Evolutionary conservation across 345 rosid species (phyloP).

Genomic region (Reutealis trisperma): DNA sequence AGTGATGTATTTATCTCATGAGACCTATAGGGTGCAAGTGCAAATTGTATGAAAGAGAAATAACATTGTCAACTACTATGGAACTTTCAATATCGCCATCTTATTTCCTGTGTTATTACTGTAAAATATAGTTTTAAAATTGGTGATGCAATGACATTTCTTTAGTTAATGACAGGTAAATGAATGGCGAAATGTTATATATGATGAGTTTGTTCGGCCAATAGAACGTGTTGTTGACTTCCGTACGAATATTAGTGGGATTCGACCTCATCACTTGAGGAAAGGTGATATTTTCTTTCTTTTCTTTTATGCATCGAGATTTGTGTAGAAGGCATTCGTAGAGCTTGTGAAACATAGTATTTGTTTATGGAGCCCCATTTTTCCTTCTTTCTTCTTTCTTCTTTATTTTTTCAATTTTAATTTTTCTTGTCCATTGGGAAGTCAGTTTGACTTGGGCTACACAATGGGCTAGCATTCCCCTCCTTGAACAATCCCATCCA

Average conservation of each 20-base stretch:
- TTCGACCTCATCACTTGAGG: conserved; percentile 77
- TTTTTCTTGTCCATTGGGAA: too few relatives aligned
- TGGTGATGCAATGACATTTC: conserved; percentile 1
- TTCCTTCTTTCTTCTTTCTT: not conserved
- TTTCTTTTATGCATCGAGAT: not conserved
- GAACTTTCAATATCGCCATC: not conserved
- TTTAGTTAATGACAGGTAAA: conserved; percentile 64
- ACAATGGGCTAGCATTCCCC: too few relatives aligned
- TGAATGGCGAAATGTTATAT: conserved; percentile 83
- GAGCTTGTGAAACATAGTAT: not conserved
- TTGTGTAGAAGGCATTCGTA: not conserved
- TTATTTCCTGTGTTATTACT: not conserved
- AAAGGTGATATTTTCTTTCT: conserved; percentile 51
- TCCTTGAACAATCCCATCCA: too few relatives aligned
- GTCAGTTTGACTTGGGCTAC: too few relatives aligned
- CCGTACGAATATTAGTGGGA: conserved; percentile 85
- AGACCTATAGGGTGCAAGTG: not conserved
- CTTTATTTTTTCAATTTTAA: too few relatives aligned
- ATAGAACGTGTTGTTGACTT: conserved; percentile 87
- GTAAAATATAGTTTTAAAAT: not conserved
- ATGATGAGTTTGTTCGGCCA: conserved; percentile 94
- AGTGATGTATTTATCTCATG: not conserved
- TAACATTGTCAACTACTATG: not conserved
- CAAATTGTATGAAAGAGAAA: not conserved
- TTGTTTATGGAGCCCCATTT: not conserved